Conservation (phyloP, 805 yeast species). For the Starmerella bacillaris region DNA sequence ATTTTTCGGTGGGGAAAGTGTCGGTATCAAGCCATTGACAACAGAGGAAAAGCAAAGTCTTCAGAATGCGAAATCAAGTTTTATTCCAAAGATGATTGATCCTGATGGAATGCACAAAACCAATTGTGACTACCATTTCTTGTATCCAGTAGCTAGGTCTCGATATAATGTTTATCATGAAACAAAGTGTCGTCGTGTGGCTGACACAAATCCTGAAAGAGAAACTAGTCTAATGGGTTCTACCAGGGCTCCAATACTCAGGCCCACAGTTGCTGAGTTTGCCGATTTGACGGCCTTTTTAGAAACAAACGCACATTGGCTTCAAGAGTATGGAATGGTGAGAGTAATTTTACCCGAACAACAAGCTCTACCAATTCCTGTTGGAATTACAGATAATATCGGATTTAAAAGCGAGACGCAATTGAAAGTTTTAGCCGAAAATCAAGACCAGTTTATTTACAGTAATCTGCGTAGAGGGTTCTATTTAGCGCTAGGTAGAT, state of each 20-base stretch:
- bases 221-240: neutral
- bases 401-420: neutral
- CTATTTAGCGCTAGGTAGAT: neutral
- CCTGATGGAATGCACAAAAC: neutral
- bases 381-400: neutral
- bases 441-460: neutral
- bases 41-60: constrained; percentile 4
- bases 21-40: neutral
- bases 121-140: neutral
- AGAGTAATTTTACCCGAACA: neutral
- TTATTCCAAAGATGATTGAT: neutral
- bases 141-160: neutral
- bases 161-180: neutral
- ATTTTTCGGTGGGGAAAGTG: constrained; percentile 1
- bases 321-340: neutral
- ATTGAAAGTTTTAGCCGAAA: neutral
- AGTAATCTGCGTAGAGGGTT: neutral
- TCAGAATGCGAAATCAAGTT: constrained; percentile 5
- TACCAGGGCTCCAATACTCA: neutral
- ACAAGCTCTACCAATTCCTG: neutral
- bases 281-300: neutral
- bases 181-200: neutral
- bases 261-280: neutral
- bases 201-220: neutral
- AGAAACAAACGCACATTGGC: neutral